These are phyloP conservation scores for Yarrowia yakushimensis DNA, from an alignment of 805 yeast species.

Conservation along the genomic window DNA sequence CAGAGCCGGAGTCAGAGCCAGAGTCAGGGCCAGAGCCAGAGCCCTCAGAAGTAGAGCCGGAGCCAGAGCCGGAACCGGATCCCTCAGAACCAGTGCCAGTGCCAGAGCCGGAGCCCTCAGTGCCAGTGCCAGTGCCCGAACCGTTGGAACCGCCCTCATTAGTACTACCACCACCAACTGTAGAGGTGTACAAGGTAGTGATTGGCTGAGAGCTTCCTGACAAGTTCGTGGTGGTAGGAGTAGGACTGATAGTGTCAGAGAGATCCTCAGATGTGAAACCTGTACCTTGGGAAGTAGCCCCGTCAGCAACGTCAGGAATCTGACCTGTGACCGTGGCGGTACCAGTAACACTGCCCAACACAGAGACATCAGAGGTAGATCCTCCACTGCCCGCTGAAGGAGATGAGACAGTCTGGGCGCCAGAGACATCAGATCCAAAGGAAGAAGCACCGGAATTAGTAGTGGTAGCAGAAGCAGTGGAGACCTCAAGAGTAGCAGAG, in stretches of 20 bases:
- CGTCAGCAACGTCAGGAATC: neutral
- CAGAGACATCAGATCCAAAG: neutral
- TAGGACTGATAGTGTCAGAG: neutral
- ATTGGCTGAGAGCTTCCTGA: constrained; percentile 9
- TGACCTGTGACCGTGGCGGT: neutral
- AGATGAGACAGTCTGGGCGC: neutral
- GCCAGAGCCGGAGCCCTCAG: constrained; percentile 16
- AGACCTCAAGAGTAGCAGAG: neutral
- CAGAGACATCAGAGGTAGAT: neutral
- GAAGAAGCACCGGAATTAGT: neutral
- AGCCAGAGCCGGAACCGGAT: constrained; percentile 23
- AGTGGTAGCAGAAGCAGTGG: neutral
- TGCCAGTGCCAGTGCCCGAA: constrained; percentile 21
- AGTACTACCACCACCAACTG: constrained; percentile 23
- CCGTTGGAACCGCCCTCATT: neutral
- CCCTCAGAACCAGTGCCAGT: constrained; percentile 18
- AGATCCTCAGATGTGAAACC: constrained; percentile 3
- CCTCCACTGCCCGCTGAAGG: neutral
- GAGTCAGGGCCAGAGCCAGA: constrained; percentile 16
- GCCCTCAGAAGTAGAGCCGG: constrained; percentile 15
- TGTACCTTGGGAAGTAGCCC: constrained; percentile 7
- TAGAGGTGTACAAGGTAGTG: constrained; percentile 7
- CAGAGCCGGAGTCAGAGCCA: neutral
- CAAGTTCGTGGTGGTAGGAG: neutral
- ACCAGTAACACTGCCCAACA: neutral